A percentile compares a stretch with the other conserved stretches of the same genome.
These are phyloP conservation scores for Bipolaris zeicola DNA, from an alignment of 2,329 filamentous ascomycete genomes.

Conservation along the genomic window DNA sequence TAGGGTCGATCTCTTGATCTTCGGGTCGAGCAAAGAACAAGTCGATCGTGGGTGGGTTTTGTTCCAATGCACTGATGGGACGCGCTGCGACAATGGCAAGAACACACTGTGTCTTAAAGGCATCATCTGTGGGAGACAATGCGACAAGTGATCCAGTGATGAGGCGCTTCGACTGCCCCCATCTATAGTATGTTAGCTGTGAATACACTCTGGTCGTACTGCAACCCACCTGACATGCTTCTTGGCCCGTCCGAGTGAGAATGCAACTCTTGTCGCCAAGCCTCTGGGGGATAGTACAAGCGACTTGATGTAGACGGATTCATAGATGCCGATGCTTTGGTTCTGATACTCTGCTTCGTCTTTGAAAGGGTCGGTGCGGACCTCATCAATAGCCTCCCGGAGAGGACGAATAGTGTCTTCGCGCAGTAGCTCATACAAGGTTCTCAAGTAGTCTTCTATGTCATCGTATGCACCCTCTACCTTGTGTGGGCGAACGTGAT, in stretches of 20 bases:
- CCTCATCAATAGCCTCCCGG: constrained; percentile 65
- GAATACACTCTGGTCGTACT: not conserved
- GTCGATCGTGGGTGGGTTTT: constrained; percentile 74
- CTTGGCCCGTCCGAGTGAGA: constrained; percentile 69
- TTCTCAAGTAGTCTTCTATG: constrained; percentile 69
- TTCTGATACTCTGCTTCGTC: constrained; percentile 58
- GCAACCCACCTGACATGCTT: constrained; percentile 61
- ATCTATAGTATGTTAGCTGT: constrained; percentile 44
- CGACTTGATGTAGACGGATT: constrained; percentile 68
- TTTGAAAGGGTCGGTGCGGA: constrained; percentile 25
- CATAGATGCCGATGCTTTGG: constrained; percentile 45
- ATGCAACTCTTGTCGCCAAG: constrained; percentile 69
- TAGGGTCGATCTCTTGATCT: constrained; percentile 71
- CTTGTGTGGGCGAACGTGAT: constrained; percentile 36
- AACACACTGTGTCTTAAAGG: constrained; percentile 68
- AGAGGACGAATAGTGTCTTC: constrained; percentile 75
- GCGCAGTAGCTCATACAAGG: constrained; percentile 76
- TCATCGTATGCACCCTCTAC: constrained; percentile 61
- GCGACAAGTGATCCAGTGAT: constrained; percentile 62
- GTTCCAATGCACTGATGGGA: constrained; percentile 65
- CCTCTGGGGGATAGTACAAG: constrained; percentile 68
- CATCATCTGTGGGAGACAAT: constrained; percentile 61
- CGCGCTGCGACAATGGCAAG: constrained; percentile 76
- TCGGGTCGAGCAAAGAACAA: constrained; percentile 69
- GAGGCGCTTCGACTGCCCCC: constrained; percentile 66